Conservation (phyloP, 2,329 filamentous ascomycete species). For the Taxawa tesnikishii region DNA sequence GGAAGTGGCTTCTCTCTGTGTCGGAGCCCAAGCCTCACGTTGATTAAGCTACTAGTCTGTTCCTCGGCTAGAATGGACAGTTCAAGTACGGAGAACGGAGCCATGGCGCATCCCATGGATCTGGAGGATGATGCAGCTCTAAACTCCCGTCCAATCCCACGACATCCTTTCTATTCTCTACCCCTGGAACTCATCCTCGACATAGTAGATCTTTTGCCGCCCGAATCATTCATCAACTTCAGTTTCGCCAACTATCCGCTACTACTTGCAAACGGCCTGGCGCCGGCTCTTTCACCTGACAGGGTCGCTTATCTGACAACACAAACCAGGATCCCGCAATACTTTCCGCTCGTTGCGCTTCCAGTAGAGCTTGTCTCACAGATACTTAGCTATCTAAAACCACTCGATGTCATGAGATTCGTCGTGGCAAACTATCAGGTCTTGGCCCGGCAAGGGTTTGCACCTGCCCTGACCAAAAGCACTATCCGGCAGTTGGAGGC, state of each 20-base stretch:
- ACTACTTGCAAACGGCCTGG: conserved; percentile 25
- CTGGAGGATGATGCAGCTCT: conserved; percentile 2
- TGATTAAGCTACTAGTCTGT: conserved; percentile 6
- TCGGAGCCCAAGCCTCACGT: conserved; percentile 7
- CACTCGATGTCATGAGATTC: conserved; percentile 25
- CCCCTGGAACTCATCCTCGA: conserved; percentile 35
- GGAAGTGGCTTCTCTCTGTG: conserved; percentile 14
- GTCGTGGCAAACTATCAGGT: conserved; percentile 24
- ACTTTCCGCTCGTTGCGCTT: conserved; percentile 18
- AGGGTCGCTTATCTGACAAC: conserved; percentile 18
- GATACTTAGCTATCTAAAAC: conserved; percentile 24
- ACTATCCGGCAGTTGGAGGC: conserved; percentile 14
- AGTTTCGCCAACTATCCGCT: conserved; percentile 34
- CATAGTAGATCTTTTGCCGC: conserved; percentile 28
- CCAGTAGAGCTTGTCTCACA: conserved; percentile 29
- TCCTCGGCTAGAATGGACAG: no score
- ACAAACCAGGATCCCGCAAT: conserved; percentile 15
- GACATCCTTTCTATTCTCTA: conserved; percentile 25
- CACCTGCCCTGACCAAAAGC: conserved; percentile 16
- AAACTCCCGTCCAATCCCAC: conserved; percentile 3
- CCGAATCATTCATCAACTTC: conserved; percentile 30
- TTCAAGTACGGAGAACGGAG: no score
- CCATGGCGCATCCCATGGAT: neutral
- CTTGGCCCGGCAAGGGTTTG: conserved; percentile 20
- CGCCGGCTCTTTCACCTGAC: conserved; percentile 18